Base-by-base conservation (phyloP, 2,329 filamentous ascomycete species). In the Rhinocladiella mackenziei region DNA sequence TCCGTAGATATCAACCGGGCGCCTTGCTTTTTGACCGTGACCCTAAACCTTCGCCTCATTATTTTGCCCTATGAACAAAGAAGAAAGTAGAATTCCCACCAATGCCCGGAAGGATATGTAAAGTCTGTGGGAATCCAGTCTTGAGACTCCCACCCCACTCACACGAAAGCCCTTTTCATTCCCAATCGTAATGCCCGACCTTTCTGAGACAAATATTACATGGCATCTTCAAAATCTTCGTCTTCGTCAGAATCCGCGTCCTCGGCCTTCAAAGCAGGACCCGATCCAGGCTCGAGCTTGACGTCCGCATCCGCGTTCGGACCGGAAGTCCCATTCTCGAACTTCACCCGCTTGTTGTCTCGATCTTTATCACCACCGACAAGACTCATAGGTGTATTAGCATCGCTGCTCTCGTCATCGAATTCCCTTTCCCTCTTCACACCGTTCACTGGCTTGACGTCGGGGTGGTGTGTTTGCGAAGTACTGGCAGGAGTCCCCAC, bases 221-320 rank as follows among this genome's bases (percentile, higher is more conserved):
- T 45, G 15, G 49, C 51, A 34, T 54, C 51, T 39, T 58, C 56
- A 45, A 58, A 58, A 26, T 56, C 56, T 32, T 58, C 56, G 23
- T 56, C 55, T 25, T 58, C 56, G n/a, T 57, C 55, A 5, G 50
- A 54, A 38, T 57, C 55, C 8, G 25, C 51, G 9, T 53, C 42
- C 3, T 20, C 38, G 20, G 29, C 32, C 18, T 26, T 4, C 32
- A 20, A 6, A 9, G 8, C 34, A 25, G 22, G 9, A 13, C 14
- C 17, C 6, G 17, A 13, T 8, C n/a, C 17, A 15, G 15, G 25
- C 13, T 22, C 25, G 10, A 23, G 10, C 19, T 48, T 36, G 20
- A 28, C 22, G 25, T 42, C 45, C 19, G 33, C 39, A 43, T 28
- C 30, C 31, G 33, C 35, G 17, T 36, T 38, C 23, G 36, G 15